Evolutionary conservation across 352 stramenopile species (phyloP).

Genomic region (Globisporangium middletonii): DNA sequence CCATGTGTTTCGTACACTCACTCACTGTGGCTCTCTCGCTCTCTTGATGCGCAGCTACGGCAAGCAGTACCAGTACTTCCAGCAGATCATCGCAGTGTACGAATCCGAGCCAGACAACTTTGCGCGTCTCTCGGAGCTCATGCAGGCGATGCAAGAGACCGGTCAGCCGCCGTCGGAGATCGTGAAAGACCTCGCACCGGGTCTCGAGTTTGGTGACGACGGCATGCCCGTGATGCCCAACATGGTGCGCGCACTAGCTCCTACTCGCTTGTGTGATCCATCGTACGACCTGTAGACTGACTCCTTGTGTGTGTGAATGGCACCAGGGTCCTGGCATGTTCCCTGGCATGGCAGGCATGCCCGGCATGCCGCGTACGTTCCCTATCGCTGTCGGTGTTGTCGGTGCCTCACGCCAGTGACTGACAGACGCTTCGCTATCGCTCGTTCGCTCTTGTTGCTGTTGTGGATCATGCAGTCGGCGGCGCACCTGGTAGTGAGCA

Average conservation of each 20-base stretch:
- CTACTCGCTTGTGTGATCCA: no score
- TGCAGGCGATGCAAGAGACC: conserved; percentile 94
- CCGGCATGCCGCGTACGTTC: conserved; percentile 63
- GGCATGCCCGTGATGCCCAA: conserved; percentile 96
- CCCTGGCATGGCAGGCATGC: conserved; percentile 78
- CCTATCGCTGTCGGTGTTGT: neutral
- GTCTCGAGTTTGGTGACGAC: conserved; percentile 54
- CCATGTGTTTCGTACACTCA: neutral
- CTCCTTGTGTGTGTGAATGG: neutral
- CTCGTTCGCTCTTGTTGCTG: conserved; percentile 9
- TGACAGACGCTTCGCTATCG: conserved; percentile 1
- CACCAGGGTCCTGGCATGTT: conserved; percentile 67
- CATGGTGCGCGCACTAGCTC: conserved; percentile 44
- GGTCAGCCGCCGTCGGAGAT: conserved; percentile 96
- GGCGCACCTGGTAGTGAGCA: conserved; percentile 60
- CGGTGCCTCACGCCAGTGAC: neutral
- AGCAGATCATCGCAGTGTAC: conserved; percentile 95
- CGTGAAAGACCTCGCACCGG: conserved; percentile 97
- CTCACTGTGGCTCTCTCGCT: neutral
- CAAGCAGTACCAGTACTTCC: conserved; percentile 97
- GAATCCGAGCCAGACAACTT: conserved; percentile 97
- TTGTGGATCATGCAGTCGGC: conserved; percentile 24
- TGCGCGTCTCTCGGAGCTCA: conserved; percentile 92
- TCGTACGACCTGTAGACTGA: neutral
- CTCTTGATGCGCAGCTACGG: conserved; percentile 67